Conservation (phyloP, 2,329 filamentous ascomycete species). For the Colletotrichum limetticola region DNA sequence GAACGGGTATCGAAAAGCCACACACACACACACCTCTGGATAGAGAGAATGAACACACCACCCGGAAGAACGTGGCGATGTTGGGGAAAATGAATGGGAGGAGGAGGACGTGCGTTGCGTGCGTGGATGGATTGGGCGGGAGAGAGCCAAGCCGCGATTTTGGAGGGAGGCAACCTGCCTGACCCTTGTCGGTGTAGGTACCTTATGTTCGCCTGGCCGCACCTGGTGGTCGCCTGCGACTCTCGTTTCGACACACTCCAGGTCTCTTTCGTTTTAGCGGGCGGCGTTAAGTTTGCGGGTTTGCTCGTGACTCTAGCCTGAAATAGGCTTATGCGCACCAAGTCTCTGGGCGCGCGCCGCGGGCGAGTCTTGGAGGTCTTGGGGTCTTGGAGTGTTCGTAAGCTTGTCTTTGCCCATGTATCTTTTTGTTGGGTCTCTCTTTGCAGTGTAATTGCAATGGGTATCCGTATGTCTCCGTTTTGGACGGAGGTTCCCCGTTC, state of each 20-base stretch:
- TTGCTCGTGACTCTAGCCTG: constrained; percentile 35
- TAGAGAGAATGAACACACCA: constrained; percentile 5
- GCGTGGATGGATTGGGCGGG: constrained; percentile 23
- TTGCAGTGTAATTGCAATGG: not conserved
- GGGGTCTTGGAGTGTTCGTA: constrained; percentile 1
- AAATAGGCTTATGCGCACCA: constrained; percentile 27
- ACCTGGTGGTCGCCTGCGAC: not conserved
- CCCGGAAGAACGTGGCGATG: constrained; percentile 26
- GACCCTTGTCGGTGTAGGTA: not conserved
- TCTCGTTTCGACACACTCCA: not conserved
- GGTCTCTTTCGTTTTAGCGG: constrained; percentile 11
- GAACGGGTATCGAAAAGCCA: not conserved
- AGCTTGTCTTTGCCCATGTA: not conserved
- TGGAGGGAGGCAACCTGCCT: constrained; percentile 14
- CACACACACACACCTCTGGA: not conserved
- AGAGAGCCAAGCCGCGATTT: constrained; percentile 27
- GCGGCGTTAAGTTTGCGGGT: constrained; percentile 22
- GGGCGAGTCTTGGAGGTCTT: not conserved
- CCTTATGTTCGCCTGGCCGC: not conserved
- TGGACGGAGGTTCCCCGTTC: not conserved
- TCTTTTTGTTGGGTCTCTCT: not conserved
- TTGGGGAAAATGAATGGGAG: not conserved
- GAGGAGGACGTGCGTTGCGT: constrained; percentile 1
- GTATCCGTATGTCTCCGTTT: not conserved
- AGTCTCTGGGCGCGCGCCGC: constrained; percentile 26